Base-by-base conservation (phyloP, 2,329 filamentous ascomycete species). In the Curvularia verruculosa region DNA sequence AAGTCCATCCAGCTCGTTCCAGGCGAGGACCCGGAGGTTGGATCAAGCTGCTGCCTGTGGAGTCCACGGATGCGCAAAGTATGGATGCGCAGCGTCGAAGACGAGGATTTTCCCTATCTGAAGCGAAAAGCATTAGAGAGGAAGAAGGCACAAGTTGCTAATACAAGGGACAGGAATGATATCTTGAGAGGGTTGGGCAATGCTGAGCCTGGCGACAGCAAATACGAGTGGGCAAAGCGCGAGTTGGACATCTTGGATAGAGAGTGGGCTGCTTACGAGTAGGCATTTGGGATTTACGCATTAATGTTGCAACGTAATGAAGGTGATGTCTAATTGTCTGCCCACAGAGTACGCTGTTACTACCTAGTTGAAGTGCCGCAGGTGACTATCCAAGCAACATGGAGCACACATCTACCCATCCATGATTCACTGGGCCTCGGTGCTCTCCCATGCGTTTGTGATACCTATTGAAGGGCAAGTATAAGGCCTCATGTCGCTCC, bases 11-110 rank as follows among this genome's bases (percentile, higher is more conserved):
- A 86, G 61, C 81, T 82, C 12, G 75, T 89, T 5, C 81, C 83
- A 2, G 72, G 80, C 0, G 77, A 80, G 36, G 84, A 81, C 64
- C 58, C 63, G 0, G 69, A 60, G 55, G 62, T 60, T 21, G 80
- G 75, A 62, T 80, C 61, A 19, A 84, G 80, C 21, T 97, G 93
- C 70, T 90, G 94, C 74, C 82, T 97, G 2, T 96, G 95, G 73
- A 93, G 90, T 41, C 77, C 83, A 3, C 84, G 89, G 15, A 96
- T 96, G 91, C 83, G 92, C 39, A 82, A 83, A 0, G 82, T 91
- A 1, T 96, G 96, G 71, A 77, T 79, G 26, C 82, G 85, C 28
- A 88, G 89, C 0, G 87, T 91, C 43, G 79, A 83, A 54, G 82
- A 83, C 34, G 84, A 89, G 50, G 90, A 96, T 68, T 82, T 88